Evolutionary conservation across 108 stramenopile species (phyloP).

Genomic region (Licmophora abbreviata): DNA sequence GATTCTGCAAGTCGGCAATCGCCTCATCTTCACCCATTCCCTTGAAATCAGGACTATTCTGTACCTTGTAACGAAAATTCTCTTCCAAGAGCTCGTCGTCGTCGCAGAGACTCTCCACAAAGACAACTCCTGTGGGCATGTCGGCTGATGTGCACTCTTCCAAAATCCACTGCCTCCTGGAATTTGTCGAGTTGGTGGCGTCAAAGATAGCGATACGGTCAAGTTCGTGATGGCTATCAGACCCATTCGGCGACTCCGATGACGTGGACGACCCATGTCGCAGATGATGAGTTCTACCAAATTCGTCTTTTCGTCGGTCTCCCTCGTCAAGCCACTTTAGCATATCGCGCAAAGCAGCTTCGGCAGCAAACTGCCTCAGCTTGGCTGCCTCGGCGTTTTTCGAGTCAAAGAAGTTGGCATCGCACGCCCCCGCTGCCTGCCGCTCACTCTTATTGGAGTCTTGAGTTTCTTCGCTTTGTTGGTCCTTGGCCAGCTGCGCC

Average conservation of each 20-base stretch:
- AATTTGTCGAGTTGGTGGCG: constrained; percentile 92
- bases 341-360: constrained; percentile 68
- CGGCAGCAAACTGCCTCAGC: constrained; percentile 65
- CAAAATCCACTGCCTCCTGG: constrained; percentile 67
- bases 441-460: constrained; percentile 2
- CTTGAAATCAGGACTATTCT: constrained; percentile 77
- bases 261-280: constrained; percentile 4
- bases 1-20: constrained; percentile 66
- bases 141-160: constrained; percentile 66
- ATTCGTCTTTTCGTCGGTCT: constrained; percentile 12
- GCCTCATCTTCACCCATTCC: constrained; percentile 63
- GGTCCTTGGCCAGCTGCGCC: constrained; percentile 19
- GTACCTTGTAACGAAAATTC: constrained; percentile 73
- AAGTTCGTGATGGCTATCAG: background rate
- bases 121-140: constrained; percentile 78
- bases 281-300: background rate
- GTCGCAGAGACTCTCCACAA: constrained; percentile 95
- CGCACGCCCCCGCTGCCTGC: constrained; percentile 35
- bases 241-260: background rate
- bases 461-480: background rate
- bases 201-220: constrained; percentile 91
- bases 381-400: constrained; percentile 52
- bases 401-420: constrained; percentile 81
- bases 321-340: constrained; percentile 63
- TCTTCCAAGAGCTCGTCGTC: constrained; percentile 75